phyloP scores from a whole-genome alignment of 23 red algal genomes.

The Gracilaria vermiculophylla region DNA sequence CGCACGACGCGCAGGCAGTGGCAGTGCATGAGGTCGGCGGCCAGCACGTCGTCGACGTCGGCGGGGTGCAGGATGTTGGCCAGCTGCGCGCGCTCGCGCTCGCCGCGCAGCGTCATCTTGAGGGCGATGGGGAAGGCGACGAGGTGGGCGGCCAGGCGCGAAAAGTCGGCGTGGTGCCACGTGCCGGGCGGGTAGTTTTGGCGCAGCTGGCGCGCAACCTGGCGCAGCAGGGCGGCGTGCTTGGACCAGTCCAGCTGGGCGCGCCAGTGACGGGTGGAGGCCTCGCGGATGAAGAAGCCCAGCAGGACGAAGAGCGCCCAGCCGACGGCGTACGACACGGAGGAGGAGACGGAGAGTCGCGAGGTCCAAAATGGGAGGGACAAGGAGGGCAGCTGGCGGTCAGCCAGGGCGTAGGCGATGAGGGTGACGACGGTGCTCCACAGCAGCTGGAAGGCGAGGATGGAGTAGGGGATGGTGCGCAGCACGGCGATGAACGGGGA shows the following conservation, averaged over 20 bases:
- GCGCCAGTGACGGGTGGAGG: constrained; percentile 1
- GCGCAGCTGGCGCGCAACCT: background rate
- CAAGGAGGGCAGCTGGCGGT: background rate
- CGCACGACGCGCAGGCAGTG: constrained; percentile 39
- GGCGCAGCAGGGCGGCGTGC: background rate
- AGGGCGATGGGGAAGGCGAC: constrained; percentile 44
- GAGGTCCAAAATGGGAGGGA: constrained; percentile 30
- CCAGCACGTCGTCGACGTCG: constrained; percentile 34
- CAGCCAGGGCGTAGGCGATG: background rate
- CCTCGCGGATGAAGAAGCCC: constrained; percentile 56
- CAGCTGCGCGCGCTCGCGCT: constrained; percentile 11
- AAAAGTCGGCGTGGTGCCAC: constrained; percentile 40
- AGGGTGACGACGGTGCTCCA: constrained; percentile 34
- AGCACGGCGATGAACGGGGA: background rate
- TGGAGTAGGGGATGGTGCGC: constrained; percentile 7
- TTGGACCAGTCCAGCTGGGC: background rate
- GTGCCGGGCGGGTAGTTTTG: constrained; percentile 12
- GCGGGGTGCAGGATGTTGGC: background rate
- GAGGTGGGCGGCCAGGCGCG: constrained; percentile 24
- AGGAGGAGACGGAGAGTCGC: constrained; percentile 15
- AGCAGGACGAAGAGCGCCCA: constrained; percentile 54
- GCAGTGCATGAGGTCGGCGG: background rate
- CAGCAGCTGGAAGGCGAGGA: constrained; percentile 30
- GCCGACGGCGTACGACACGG: constrained; percentile 39
- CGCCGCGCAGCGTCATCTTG: constrained; percentile 34